Evolutionary conservation across 495 filamentous ascomycete species (phyloP), one percentile per base, ranked within the genome.

Genomic region (Jackrogersella minutella): DNA sequence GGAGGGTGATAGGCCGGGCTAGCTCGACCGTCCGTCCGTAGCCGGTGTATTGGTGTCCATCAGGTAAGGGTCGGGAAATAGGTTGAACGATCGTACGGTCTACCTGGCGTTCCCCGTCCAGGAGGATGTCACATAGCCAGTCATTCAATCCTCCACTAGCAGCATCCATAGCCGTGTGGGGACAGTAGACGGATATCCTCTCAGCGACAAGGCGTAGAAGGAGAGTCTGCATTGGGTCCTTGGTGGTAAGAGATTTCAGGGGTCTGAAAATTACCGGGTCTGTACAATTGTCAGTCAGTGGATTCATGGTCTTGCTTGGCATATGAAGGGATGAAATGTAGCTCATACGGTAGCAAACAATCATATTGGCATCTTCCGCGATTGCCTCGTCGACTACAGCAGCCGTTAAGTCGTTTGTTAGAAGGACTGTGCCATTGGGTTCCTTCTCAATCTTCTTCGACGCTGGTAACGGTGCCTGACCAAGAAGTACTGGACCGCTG

Each of bases 201-300:
- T 91, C 87, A 37, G 90, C 88, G n/a, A 88, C 90, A 2, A 99
- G 83, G 46, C 89, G 86, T 5, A 99, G 82, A 46, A 98, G 84
- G 19, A 88, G 89, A 58, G 88, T 85, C 78, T 98, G 96, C 71
- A 97, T 95, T 9, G 91, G 81, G 76, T 99, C 90, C 61, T 83
- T 83, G 16, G 93, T 84, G 31, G 91, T 97, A 73, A 99, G 78
- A 40, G 89, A 88, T 77, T 97, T 99, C 49, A 99, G 80, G 37
- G 90, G 90, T 62, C 87, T 86, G 85, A 98, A 99, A 70, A 99
- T 98, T 70, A 98, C 93, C 7, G 95, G 95, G 76, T 99, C 93
- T 96, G 66, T 50, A 47, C 8, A 16, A 14, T 55, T n/a, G 36
- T 66, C 16, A 61, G 28, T 60, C 46, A n/a, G 8, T 19, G 31